Conservation (phyloP, 371 early-diverging fungal species). For the Mucor plumbeus region DNA sequence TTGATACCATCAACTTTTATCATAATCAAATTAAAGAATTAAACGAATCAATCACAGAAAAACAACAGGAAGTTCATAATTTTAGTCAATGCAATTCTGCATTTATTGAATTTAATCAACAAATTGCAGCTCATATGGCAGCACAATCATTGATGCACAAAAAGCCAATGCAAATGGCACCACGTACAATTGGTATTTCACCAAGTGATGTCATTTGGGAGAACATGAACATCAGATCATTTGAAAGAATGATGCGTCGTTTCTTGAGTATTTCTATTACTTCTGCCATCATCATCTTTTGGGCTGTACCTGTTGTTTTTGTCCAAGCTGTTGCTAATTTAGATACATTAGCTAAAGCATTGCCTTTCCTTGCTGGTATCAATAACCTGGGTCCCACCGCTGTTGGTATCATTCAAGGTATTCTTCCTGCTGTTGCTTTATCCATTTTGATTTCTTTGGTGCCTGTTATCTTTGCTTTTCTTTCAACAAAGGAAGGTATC, state of each 20-base stretch:
- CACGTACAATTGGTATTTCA: conserved; percentile 68
- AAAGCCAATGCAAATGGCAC: conserved; percentile 70
- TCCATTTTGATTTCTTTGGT: conserved; percentile 75
- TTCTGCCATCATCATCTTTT: conserved; percentile 67
- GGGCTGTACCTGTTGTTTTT: conserved; percentile 73
- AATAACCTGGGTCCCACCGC: conserved; percentile 39
- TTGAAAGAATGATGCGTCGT: conserved; percentile 61
- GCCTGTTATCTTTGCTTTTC: conserved; percentile 69
- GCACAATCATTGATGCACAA: conserved; percentile 74
- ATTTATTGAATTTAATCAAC: conserved; percentile 83
- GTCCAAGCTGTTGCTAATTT: conserved; percentile 70
- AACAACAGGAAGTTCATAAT: conserved; percentile 29
- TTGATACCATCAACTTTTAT: conserved; percentile 70
- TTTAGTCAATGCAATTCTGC: conserved; percentile 63
- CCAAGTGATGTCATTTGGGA: conserved; percentile 86
- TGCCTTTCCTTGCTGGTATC: conserved; percentile 53
- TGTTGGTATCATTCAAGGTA: conserved; percentile 77
- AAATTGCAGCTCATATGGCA: conserved; percentile 84
- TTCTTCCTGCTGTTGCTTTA: conserved; percentile 76
- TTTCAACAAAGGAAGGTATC: conserved; percentile 75
- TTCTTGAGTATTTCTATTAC: conserved; percentile 52
- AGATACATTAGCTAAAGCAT: conserved; percentile 54
- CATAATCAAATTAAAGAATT: conserved; percentile 56
- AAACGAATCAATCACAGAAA: conserved; percentile 57
- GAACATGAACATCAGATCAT: conserved; percentile 69